phyloP scores from a whole-genome alignment of 768 basidiomycete species.

The Sporobolomyces pararoseus region DNA sequence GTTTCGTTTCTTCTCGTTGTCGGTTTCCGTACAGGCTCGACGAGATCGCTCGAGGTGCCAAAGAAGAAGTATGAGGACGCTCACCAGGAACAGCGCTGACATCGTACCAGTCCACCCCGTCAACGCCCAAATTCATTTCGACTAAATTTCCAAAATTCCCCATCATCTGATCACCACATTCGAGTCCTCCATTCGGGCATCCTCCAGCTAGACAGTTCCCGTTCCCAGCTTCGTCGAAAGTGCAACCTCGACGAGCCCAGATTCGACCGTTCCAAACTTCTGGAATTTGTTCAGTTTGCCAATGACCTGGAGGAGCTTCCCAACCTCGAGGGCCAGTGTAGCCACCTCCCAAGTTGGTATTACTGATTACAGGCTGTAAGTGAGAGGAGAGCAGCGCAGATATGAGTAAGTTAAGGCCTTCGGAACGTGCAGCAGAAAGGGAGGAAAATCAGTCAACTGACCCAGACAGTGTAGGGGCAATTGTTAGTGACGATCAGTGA shows the following conservation, averaged over 20 bases:
- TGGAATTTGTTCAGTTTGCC: background rate
- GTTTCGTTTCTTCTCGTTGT: too few relatives aligned
- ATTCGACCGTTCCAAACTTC: constrained; percentile 14
- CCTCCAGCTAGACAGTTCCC: constrained; percentile 12
- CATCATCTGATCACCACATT: constrained; percentile 18
- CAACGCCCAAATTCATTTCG: constrained; percentile 4
- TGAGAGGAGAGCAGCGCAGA: too few relatives aligned
- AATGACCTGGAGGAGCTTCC: background rate
- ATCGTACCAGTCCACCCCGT: constrained; percentile 6
- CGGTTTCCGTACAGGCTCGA: too few relatives aligned
- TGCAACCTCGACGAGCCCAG: constrained; percentile 24
- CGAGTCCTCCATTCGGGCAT: background rate
- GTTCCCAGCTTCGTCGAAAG: background rate
- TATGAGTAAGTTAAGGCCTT: background rate
- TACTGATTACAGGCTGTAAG: constrained; percentile 16
- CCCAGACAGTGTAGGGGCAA: constrained; percentile 18
- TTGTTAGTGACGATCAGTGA: constrained; percentile 12
- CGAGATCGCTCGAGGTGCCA: too few relatives aligned
- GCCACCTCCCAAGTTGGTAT: background rate
- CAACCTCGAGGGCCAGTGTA: constrained; percentile 19
- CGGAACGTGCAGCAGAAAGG: background rate
- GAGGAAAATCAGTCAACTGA: background rate
- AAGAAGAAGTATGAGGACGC: too few relatives aligned
- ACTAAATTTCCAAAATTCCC: constrained; percentile 5
- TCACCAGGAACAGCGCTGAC: constrained; percentile 3